Conservation (phyloP, 23 red algal species). For the Gracilaria caudata region DNA sequence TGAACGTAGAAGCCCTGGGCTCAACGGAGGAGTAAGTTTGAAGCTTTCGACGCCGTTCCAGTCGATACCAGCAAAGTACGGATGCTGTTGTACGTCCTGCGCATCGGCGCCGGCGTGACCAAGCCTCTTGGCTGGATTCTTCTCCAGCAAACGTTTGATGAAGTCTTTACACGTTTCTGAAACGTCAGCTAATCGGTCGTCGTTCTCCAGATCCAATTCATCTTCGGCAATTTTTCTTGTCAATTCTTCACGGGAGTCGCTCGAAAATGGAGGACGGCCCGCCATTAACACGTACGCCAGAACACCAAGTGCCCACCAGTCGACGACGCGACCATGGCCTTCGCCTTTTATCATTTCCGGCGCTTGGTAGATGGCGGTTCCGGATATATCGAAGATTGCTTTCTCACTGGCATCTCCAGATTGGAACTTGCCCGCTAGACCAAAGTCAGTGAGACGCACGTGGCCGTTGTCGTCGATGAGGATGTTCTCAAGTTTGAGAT, state of each 20-base stretch:
- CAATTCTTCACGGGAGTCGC: constrained; percentile 75
- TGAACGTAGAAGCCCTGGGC: constrained; percentile 29
- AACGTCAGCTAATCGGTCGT: constrained; percentile 32
- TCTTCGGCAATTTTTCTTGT: constrained; percentile 68
- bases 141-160: constrained; percentile 80
- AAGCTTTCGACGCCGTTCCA: constrained; percentile 58
- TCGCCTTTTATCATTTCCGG: constrained; percentile 94
- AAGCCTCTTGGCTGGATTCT: constrained; percentile 74
- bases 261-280: constrained; percentile 88
- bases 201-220: constrained; percentile 64
- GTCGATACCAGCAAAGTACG: constrained; percentile 88
- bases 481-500: constrained; percentile 99
- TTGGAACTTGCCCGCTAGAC: constrained; percentile 82
- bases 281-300: constrained; percentile 90
- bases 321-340: constrained; percentile 94
- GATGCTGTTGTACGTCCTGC: constrained; percentile 79
- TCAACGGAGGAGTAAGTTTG: constrained; percentile 69
- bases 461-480: constrained; percentile 93
- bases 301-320: constrained; percentile 97
- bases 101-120: constrained; percentile 70
- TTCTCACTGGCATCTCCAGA: constrained; percentile 60
- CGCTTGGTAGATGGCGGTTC: constrained; percentile 95
- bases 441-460: constrained; percentile 97
- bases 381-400: constrained; percentile 75
- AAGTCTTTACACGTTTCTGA: constrained; percentile 70